phyloP scores from a whole-genome alignment of 345 rosid genomes.

The Brassica incana region DNA sequence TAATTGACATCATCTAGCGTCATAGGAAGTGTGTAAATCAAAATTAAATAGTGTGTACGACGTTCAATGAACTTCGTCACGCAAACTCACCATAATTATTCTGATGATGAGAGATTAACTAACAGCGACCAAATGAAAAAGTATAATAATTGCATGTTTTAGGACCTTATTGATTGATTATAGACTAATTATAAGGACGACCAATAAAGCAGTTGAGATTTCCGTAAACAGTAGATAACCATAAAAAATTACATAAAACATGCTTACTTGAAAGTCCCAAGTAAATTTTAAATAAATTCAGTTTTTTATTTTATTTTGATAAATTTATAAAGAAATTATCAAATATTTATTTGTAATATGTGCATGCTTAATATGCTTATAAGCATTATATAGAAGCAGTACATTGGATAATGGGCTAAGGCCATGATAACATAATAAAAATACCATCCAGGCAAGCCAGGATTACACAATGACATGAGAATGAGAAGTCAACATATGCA shows the following conservation, averaged over 20 bases:
- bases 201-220: not conserved
- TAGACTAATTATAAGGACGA: not conserved
- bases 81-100: not conserved
- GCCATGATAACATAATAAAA: not conserved
- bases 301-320: not conserved
- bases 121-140: no score
- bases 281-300: not conserved
- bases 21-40: not conserved
- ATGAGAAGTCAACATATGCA: not conserved
- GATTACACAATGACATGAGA: constrained; percentile 1
- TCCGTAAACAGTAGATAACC: not conserved
- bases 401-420: not conserved
- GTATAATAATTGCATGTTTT: not conserved
- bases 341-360: not conserved
- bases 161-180: not conserved
- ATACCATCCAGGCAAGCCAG: not conserved
- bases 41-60: constrained; percentile 5
- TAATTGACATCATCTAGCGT: not conserved
- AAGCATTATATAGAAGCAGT: not conserved
- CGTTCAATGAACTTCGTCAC: constrained; percentile 15
- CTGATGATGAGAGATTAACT: no score
- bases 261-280: not conserved
- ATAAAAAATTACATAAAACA: not conserved
- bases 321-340: not conserved
- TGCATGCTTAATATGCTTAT: not conserved